Base-by-base conservation (phyloP, 1,284 basidiomycete species). In the Xerocomus amazonicus region DNA sequence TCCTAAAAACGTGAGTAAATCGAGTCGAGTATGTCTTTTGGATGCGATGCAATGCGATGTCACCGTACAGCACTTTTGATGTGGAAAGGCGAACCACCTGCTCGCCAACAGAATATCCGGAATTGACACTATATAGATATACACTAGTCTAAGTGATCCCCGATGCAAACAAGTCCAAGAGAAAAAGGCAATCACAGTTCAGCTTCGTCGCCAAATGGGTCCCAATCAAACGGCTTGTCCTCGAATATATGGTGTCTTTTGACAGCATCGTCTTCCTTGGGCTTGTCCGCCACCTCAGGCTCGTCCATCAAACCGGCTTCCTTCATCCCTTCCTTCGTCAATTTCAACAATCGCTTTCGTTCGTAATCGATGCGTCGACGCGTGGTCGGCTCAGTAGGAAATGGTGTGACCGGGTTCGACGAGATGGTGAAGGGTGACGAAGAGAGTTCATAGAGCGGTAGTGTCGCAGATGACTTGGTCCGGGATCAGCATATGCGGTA, bases 361-460 rank as follows among this genome's bases (percentile, higher is more conserved):
- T 67, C 64, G 14, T 67, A 67, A 23, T 66, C 58, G n/a, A 66
- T 62, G 10, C 64, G 60, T 41, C 63, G 60, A 34, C 66, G 62
- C 9, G 56, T 57, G 1, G 66, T 59, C 1, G 49, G 56, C 19
- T 63, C 60, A 9, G 54, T 39, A 10, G 67, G 64, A 26, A 69
- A 67, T 3, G 67, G 64, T 1, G 67, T 68, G 28, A 68, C 56
- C 2, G 65, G 63, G 42, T 63, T 62, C 6, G 65, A 68, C 37
- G 56, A 65, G 10, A 55, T 50, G 19, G 33, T 34, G 35, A 59
- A 65, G 3, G 62, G 55, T 1, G 64, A 66, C 2, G 65, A 67
- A 12, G 63, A 61, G 10, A 61, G 45, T 10, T 49, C 53, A 35
- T 60, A 64, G 28, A 67, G 48, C 1, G 66, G 65, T 34, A 65